Evolutionary conservation across 2,329 filamentous ascomycete species (phyloP).

Genomic region (Zopfia rhizophila): DNA sequence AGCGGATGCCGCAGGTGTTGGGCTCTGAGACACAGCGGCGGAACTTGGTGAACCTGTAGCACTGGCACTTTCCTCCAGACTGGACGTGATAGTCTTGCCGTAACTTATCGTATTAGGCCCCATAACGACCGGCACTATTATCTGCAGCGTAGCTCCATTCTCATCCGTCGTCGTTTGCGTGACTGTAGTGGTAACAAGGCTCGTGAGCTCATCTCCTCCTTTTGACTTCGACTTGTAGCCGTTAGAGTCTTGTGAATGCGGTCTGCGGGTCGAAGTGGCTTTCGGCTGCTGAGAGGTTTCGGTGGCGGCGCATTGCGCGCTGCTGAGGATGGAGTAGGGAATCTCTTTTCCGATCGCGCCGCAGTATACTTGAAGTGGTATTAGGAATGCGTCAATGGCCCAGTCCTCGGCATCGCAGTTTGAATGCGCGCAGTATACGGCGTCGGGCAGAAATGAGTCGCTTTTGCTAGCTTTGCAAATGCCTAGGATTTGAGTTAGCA

Average conservation of each 20-base stretch:
- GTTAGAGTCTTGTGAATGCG: constrained; percentile 16
- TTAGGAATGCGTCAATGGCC: constrained; percentile 28
- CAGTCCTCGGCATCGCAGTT: constrained; percentile 28
- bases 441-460: constrained; percentile 29
- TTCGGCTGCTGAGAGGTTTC: constrained; percentile 4
- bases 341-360: constrained; percentile 25
- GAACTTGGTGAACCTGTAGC: constrained; percentile 10
- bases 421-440: constrained; percentile 29
- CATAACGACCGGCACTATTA: constrained; percentile 35
- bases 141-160: constrained; percentile 33
- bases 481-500: constrained; percentile 23
- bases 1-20: constrained; percentile 16
- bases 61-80: constrained; percentile 20
- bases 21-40: constrained; percentile 17
- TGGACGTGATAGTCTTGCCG: constrained; percentile 32
- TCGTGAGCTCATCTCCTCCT: constrained; percentile 21
- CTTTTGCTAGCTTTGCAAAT: constrained; percentile 36
- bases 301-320: constrained; percentile 30
- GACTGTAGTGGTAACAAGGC: constrained; percentile 27
- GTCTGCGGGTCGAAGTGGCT: constrained; percentile 18
- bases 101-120: constrained; percentile 33
- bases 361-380: constrained; percentile 33
- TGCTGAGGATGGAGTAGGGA: constrained; percentile 29
- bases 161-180: constrained; percentile 34
- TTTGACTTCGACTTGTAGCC: constrained; percentile 14